Evolutionary conservation across 352 stramenopile genomes (phyloP).

Genomic region (Hyphochytrium catenoides): DNA sequence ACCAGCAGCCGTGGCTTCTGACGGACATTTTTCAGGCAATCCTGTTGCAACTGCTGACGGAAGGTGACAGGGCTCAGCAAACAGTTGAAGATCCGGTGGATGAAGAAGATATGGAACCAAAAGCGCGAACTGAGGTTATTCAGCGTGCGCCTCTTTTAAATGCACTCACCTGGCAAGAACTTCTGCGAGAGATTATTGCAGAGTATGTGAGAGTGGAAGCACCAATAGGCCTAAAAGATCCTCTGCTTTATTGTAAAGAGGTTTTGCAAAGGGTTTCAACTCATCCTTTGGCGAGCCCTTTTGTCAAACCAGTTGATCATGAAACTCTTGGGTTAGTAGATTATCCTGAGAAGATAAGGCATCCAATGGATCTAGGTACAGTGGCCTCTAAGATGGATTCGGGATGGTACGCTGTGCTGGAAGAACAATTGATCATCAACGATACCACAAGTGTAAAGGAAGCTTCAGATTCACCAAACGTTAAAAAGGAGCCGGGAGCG

Average conservation of each 20-base stretch:
- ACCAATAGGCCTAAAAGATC: conserved; percentile 35
- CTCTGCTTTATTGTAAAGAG: conserved; percentile 44
- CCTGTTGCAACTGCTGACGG: no score
- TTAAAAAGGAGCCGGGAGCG: no score
- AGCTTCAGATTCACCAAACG: no score
- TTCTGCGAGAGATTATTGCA: conserved; percentile 46
- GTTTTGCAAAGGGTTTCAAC: conserved; percentile 50
- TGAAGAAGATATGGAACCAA: no score
- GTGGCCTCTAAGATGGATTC: conserved; percentile 45
- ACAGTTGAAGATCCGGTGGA: no score
- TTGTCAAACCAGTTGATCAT: conserved; percentile 53
- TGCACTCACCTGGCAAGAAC: conserved; percentile 53
- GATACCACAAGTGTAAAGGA: no score
- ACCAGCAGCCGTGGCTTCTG: no score
- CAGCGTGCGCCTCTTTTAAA: no score
- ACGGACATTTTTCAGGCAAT: no score
- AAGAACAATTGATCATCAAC: no score
- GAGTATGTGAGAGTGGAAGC: conserved; percentile 44
- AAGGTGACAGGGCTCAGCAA: no score
- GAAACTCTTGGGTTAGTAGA: conserved; percentile 47
- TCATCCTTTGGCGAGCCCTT: conserved; percentile 43
- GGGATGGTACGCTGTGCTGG: conserved; percentile 44
- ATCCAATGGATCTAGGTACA: conserved; percentile 68
- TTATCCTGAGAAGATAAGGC: conserved; percentile 56
- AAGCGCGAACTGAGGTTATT: no score